Percentiles rank a stretch among this genome's conserved stretches.
Conservation (phyloP, 75 land plant genomes). For the Cryptomeria japonica region DNA sequence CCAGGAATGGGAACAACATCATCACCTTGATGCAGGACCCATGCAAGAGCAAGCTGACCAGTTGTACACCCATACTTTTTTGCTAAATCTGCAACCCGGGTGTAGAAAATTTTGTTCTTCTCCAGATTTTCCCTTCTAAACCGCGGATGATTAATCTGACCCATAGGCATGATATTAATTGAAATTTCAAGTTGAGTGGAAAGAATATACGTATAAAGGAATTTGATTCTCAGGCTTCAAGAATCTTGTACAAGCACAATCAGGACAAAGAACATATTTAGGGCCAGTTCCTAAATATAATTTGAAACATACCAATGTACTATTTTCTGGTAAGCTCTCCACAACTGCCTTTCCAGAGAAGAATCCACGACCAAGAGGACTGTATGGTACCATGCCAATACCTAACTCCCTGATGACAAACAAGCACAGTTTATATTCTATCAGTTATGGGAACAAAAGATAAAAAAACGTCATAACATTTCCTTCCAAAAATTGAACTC, state of each 20-base stretch:
- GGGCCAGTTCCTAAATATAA: not conserved
- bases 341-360: slow-evolving; percentile 54
- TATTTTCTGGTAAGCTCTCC: slow-evolving; percentile 36
- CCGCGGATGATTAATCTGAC: slow-evolving; percentile 32
- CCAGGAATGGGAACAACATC: slow-evolving; percentile 71
- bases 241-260: not conserved
- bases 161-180: not conserved
- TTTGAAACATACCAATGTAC: slow-evolving; percentile 29
- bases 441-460: not conserved
- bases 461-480: not conserved
- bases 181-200: not conserved
- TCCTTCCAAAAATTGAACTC: not conserved
- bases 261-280: not conserved
- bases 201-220: not conserved
- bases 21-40: slow-evolving; percentile 58
- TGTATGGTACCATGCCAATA: slow-evolving; percentile 65
- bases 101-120: slow-evolving; percentile 44
- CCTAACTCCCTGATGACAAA: slow-evolving; percentile 54
- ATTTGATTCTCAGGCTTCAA: not conserved
- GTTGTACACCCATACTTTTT: slow-evolving; percentile 36
- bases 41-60: slow-evolving; percentile 58
- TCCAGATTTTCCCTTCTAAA: slow-evolving; percentile 40
- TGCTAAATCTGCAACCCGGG: slow-evolving; percentile 29
- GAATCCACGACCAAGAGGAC: slow-evolving; percentile 74
- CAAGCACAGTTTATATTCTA: not conserved